Conservation (phyloP, 129 eudicot genomes). For the Calendula officinalis region DNA sequence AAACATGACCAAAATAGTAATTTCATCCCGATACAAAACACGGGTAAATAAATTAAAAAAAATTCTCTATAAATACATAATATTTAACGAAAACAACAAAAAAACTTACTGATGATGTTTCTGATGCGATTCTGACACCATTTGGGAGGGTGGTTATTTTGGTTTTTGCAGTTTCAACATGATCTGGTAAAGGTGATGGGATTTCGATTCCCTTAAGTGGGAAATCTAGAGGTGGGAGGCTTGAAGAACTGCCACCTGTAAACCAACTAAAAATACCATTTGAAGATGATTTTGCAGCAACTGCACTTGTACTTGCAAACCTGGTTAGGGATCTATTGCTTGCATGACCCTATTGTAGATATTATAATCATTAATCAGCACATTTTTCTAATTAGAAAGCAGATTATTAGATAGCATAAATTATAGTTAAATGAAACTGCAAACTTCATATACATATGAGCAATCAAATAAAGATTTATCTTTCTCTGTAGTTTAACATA, state of each 20-base stretch:
- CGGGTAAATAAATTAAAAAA: not conserved
- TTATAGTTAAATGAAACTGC: not conserved
- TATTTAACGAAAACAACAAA: not conserved
- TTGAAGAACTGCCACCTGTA: slow-evolving; percentile 57
- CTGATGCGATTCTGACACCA: slow-evolving; percentile 84
- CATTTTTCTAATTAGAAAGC: slow-evolving; percentile 5
- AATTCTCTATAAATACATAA: not conserved
- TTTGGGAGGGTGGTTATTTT: slow-evolving; percentile 73
- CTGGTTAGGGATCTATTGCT: slow-evolving; percentile 50
- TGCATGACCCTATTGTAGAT: slow-evolving; percentile 46
- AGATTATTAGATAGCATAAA: not conserved
- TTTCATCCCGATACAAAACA: not conserved
- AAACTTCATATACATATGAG: no score
- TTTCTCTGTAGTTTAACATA: no score
- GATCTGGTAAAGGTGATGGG: slow-evolving; percentile 73
- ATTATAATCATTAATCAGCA: slow-evolving; percentile 1
- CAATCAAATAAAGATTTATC: no score
- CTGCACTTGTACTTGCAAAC: slow-evolving; percentile 77
- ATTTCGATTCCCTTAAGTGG: slow-evolving; percentile 68
- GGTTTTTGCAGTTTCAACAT: slow-evolving; percentile 69
- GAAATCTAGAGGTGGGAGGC: slow-evolving; percentile 69
- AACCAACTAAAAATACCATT: slow-evolving; percentile 80
- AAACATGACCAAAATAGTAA: no score
- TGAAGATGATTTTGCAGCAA: slow-evolving; percentile 61
- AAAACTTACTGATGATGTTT: slow-evolving; percentile 57